Conservation (phyloP, 495 filamentous ascomycete genomes). For the Annulohypoxylon maeteangense region DNA sequence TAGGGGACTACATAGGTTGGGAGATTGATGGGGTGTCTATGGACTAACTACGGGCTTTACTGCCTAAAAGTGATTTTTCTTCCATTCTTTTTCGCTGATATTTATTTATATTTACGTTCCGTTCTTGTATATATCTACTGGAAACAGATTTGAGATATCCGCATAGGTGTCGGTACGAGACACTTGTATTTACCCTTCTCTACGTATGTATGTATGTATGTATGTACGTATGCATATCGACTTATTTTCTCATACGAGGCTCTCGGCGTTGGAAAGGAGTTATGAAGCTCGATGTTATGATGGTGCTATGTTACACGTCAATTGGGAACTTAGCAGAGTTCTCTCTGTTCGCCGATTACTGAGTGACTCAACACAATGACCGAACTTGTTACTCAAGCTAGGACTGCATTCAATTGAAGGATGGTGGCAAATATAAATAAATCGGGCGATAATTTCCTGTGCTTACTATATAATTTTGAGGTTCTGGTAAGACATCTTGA, state of each 20-base stretch:
- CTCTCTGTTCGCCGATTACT: too few relatives aligned
- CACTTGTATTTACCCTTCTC: not conserved
- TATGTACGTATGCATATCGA: not conserved
- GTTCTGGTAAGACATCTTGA: not conserved
- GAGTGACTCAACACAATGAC: not conserved
- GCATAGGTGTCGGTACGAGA: too few relatives aligned
- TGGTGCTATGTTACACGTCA: not conserved
- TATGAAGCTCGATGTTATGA: not conserved
- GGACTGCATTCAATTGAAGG: not conserved
- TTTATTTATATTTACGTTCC: not conserved
- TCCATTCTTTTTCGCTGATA: not conserved
- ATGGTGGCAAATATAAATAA: not conserved
- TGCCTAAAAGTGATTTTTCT: not conserved
- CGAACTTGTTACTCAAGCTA: not conserved
- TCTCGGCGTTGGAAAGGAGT: not conserved
- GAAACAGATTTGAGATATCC: constrained; percentile 1
- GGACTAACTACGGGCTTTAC: not conserved
- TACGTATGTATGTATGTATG: not conserved
- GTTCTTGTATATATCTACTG: constrained; percentile 6
- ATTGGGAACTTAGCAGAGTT: not conserved
- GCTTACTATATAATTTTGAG: not conserved
- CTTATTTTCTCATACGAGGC: not conserved
- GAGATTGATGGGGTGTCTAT: not conserved
- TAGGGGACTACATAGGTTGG: not conserved
- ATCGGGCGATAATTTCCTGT: not conserved